Percentiles rank a stretch among this genome's conserved stretches.
Evolutionary conservation across 2,329 filamentous ascomycete species (phyloP).

Genomic region (Ceratocystis albifundus): DNA sequence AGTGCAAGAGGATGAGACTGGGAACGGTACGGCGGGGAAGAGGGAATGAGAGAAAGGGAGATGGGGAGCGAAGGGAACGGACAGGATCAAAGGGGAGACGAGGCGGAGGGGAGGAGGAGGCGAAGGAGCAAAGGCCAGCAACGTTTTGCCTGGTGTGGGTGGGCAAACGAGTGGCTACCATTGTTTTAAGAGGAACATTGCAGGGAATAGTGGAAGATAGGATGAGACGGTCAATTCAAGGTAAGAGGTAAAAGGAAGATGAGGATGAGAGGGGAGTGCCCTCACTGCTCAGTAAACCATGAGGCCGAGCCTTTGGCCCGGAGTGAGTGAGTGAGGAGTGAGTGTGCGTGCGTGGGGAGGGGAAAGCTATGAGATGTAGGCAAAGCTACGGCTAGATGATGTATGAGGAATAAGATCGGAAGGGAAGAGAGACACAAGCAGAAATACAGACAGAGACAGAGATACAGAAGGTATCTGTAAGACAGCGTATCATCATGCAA

Average conservation of each 20-base stretch:
- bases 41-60: not conserved
- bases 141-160: not conserved
- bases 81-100: not conserved
- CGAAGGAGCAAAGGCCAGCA: not conserved
- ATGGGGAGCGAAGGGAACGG: not conserved
- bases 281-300: constrained; percentile 2
- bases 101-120: not conserved
- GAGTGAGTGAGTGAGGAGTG: constrained; percentile 1
- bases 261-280: not conserved
- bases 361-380: no score
- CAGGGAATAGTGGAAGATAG: not conserved
- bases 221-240: not conserved
- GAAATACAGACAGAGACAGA: not conserved
- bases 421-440: not conserved
- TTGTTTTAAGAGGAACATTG: not conserved
- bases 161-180: not conserved
- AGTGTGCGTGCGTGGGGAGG: no score
- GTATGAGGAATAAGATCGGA: not conserved
- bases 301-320: constrained; percentile 10
- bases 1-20: not conserved
- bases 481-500: no score
- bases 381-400: no score
- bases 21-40: not conserved
- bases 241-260: not conserved
- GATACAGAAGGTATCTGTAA: not conserved